Base-by-base conservation (phyloP, 164 flowering plant genomes). In the Chimonanthus praecox region DNA sequence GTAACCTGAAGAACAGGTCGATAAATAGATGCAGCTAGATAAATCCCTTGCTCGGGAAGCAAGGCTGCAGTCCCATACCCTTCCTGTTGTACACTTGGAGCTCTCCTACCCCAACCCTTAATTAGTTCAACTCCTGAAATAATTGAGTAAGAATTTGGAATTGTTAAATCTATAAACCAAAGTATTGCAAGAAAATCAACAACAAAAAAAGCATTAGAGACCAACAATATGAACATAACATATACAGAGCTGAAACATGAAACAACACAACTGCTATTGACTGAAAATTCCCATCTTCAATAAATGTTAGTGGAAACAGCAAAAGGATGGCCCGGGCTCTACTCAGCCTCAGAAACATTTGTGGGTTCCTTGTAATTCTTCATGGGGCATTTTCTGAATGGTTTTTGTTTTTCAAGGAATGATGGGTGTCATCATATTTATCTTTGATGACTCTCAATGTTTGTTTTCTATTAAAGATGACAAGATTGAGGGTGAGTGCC, bases 31-130 rank as follows among this genome's bases (percentile, higher is more conserved):
- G 99, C 98, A 70, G 97, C 98, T 69, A 96, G 84, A 80, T 96
- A 96, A 66, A 94, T 91, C 71, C 98, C 99, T 82, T 91, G 97
- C 85, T 94, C 99, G 73, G 97, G 97, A 82, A 96, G 86, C 70
- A 94, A 86, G 70, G 97, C 85, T 70, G 96, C 91, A 83, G 98
- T 86, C 47, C 99, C 99, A 86, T 94, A 96, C 69, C 99, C 99
- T 86, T 96, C 99, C 78, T 94, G 94, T 33, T 77, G 81, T 18
- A 84, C 88, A 88, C 86, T 91, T 68, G 94, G 75, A 74, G 89
- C 90, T 81, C 84, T 91, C 84, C 87, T 87, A 79, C 76, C 84
- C 97, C 99, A 92, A 71, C 97, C 96, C 65, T 97, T 88, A 81
- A 90, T 84, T 69, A 85, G 84, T 77, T 91, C 98, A 77, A 49